These are phyloP conservation scores for Sporothrix humicola DNA, from an alignment of 2,329 filamentous ascomycete genomes.

Conservation along the genomic window DNA sequence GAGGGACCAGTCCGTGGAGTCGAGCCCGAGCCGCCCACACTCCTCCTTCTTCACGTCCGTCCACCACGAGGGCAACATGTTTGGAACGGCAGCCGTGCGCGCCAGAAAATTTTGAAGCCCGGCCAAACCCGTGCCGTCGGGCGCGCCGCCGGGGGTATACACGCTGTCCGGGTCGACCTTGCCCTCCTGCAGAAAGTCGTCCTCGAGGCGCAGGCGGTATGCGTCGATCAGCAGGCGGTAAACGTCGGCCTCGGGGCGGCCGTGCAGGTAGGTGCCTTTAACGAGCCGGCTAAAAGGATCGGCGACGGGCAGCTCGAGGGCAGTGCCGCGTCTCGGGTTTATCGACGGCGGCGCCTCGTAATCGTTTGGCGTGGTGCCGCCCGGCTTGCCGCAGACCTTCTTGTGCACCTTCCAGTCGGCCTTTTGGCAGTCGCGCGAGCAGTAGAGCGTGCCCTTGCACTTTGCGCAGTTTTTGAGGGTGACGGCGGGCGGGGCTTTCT, in stretches of 20 bases:
- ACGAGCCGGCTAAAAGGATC: constrained; percentile 51
- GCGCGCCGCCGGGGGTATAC: neutral
- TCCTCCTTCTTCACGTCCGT: constrained; percentile 45
- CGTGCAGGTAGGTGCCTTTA: constrained; percentile 51
- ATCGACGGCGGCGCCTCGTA: no score
- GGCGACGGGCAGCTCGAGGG: constrained; percentile 35
- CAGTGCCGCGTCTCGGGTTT: no score
- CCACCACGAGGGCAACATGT: constrained; percentile 56
- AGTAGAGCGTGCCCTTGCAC: constrained; percentile 56
- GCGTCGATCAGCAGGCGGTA: constrained; percentile 55
- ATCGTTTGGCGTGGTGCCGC: neutral
- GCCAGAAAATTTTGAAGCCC: constrained; percentile 50
- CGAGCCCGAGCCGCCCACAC: constrained; percentile 48
- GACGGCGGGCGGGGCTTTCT: constrained; percentile 33
- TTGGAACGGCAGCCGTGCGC: constrained; percentile 38
- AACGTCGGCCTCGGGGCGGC: constrained; percentile 51
- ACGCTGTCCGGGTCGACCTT: constrained; percentile 42
- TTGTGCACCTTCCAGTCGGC: constrained; percentile 58
- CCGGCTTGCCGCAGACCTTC: constrained; percentile 38
- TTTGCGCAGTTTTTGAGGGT: constrained; percentile 52
- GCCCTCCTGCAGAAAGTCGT: constrained; percentile 44
- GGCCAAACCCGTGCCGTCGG: constrained; percentile 35
- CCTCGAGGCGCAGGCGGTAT: constrained; percentile 55
- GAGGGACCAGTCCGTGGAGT: constrained; percentile 43
- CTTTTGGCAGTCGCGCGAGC: constrained; percentile 58